Base-by-base conservation (phyloP, 768 basidiomycete genomes). In the Podaxis carcinomalis region DNA sequence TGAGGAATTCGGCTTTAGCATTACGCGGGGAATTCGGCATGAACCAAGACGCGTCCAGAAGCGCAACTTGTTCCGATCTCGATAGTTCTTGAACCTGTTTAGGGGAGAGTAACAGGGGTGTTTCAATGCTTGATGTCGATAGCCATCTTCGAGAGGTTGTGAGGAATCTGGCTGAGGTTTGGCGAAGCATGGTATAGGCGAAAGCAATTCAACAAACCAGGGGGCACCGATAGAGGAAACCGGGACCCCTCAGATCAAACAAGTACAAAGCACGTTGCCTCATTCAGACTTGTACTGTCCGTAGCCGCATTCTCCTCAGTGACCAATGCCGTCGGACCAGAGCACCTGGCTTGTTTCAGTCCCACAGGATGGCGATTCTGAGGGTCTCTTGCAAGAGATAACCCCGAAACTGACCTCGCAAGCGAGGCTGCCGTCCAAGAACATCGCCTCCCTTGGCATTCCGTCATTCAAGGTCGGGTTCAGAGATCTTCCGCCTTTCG, bases 301-400 rank as follows among this genome's bases (percentile, higher is more conserved):
- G 44, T 59, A 47, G 55, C 39, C 49, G 44, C 44, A 39, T 25
- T 28, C 27, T 56, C 62, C 59, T 62, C 57, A 58, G 47, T 66
- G 42, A 65, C 55, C 51, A 65, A 97, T 97, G 95, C 95, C 95
- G 61, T 95, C 93, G 70, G 95, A 97, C 80, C 89, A 95, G 73
- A 90, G 91, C 65, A 95, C 93, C 67, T 98, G 95, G 95, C 77
- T 98, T 65, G 80, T 97, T 63, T 81, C 94, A 46, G 85, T 92
- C 2, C 95, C 95, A 11, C 83, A 87, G 64, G 88, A 93, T 72
- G 92, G 92, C 19, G 93, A 97, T 67, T 81, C 92, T 0, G 90
- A 92, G 62, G 86, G 87, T 5, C 75, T 92, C 32, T 73, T 81
- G 51, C 85, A 88, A 65, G 89, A 91, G 63, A 68, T 93, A 16